phyloP scores from a whole-genome alignment of 345 rosid genomes.

The Balakata baccata region DNA sequence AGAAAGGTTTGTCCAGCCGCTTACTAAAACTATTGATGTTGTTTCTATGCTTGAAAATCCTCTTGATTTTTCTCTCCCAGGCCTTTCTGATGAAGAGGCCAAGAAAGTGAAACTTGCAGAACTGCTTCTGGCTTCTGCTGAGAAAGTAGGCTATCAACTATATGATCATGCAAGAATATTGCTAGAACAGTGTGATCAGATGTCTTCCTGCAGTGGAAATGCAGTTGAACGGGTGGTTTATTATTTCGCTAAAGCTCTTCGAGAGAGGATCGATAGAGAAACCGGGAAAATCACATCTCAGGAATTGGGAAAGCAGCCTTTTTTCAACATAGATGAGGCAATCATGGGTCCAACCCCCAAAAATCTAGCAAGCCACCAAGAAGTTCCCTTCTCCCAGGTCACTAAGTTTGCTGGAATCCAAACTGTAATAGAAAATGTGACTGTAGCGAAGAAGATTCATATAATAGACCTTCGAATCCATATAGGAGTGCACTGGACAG shows the following conservation, averaged over 20 bases:
- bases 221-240: conserved; percentile 30
- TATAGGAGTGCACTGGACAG: conserved; percentile 29
- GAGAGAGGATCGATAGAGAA: conserved; percentile 30
- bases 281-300: conserved; percentile 12
- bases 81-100: neutral
- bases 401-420: conserved; percentile 30
- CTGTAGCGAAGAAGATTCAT: conserved; percentile 30
- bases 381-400: conserved; percentile 31
- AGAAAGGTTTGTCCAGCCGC: conserved; percentile 37
- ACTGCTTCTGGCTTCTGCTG: conserved; percentile 18
- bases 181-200: conserved; percentile 21
- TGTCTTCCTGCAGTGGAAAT: conserved; percentile 24
- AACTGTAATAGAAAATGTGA: conserved; percentile 30
- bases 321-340: conserved; percentile 2
- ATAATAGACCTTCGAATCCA: conserved; percentile 34
- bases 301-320: neutral
- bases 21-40: conserved; percentile 6
- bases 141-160: conserved; percentile 17
- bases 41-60: conserved; percentile 10
- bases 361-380: neutral
- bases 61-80: neutral
- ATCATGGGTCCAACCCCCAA: conserved; percentile 6
- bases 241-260: conserved; percentile 21
- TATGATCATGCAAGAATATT: conserved; percentile 19
- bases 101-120: conserved; percentile 18